Percentiles rank a stretch among this genome's conserved stretches.
phyloP scores from a whole-genome alignment of 768 basidiomycete species.

The Trametopsis cervina region DNA sequence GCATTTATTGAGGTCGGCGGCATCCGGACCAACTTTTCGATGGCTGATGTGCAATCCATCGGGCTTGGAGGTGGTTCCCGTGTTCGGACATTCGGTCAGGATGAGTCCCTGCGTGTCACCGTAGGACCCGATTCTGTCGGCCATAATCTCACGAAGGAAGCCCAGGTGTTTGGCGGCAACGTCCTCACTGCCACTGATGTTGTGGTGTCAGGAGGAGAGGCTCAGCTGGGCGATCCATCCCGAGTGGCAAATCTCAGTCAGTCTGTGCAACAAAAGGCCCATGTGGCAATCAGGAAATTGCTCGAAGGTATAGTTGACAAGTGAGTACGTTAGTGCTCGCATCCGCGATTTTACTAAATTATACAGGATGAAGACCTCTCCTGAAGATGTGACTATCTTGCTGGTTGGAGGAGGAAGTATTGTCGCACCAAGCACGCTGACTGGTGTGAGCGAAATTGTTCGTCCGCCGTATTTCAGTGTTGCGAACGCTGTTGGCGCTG shows the following conservation, averaged over 20 bases:
- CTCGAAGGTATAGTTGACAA: conserved; percentile 45
- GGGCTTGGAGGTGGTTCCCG: conserved; percentile 61
- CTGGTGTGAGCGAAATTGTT: conserved; percentile 45
- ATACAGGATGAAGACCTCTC: conserved; percentile 52
- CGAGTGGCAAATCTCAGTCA: conserved; percentile 17
- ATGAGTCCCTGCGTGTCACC: conserved; percentile 30
- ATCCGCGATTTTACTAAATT: not conserved
- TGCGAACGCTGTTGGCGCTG: conserved; percentile 58
- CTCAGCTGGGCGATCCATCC: conserved; percentile 22
- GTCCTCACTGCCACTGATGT: conserved; percentile 58
- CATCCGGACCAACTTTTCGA: conserved; percentile 53
- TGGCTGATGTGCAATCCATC: conserved; percentile 51
- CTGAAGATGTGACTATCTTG: conserved; percentile 47
- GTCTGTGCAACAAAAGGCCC: conserved; percentile 27
- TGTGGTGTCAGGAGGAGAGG: conserved; percentile 33
- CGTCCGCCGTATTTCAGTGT: conserved; percentile 45
- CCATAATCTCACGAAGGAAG: conserved; percentile 41
- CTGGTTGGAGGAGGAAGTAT: conserved; percentile 65
- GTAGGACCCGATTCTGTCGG: conserved; percentile 66
- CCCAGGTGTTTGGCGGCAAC: conserved; percentile 48
- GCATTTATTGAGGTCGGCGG: conserved; percentile 57
- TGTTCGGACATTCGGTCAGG: conserved; percentile 29
- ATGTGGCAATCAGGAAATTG: conserved; percentile 33
- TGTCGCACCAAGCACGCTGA: conserved; percentile 42
- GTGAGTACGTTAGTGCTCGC: conserved; percentile 14